A percentile compares a stretch with the other conserved stretches of the same genome.
Evolutionary conservation across 495 filamentous ascomycete species (phyloP).

Genomic region (Podospora didyma): DNA sequence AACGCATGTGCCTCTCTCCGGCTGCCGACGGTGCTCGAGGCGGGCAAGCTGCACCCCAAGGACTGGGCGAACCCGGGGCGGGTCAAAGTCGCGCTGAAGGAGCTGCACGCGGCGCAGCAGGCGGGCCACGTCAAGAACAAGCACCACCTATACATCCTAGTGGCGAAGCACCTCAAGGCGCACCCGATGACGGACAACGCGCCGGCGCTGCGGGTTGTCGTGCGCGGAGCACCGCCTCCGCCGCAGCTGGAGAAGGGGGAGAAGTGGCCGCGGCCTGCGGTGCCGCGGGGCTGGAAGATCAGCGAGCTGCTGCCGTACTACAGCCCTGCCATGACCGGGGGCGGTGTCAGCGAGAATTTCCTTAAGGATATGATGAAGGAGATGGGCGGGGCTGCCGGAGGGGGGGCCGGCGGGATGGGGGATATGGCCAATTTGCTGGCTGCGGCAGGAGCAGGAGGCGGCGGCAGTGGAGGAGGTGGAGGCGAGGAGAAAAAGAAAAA

Average conservation of each 20-base stretch:
- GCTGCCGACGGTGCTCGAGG: slow-evolving; percentile 77
- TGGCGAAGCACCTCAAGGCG: slow-evolving; percentile 66
- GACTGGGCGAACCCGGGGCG: slow-evolving; percentile 97
- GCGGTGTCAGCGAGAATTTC: slow-evolving; percentile 92
- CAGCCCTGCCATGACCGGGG: slow-evolving; percentile 82
- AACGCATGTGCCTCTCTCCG: slow-evolving; percentile 73
- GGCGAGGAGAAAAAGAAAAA: slow-evolving; percentile 39
- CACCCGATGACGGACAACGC: slow-evolving; percentile 71
- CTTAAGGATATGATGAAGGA: slow-evolving; percentile 97
- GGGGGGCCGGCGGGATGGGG: slow-evolving; percentile 32
- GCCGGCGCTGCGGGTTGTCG: slow-evolving; percentile 61
- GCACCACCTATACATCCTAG: slow-evolving; percentile 76
- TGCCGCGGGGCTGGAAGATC: slow-evolving; percentile 92
- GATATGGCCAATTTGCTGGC: slow-evolving; percentile 44
- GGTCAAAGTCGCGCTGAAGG: slow-evolving; percentile 72
- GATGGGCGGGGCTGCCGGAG: slow-evolving; percentile 65
- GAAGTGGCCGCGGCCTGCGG: slow-evolving; percentile 63
- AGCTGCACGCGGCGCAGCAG: slow-evolving; percentile 24
- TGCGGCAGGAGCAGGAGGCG: slow-evolving; percentile 26
- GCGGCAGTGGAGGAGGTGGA: slow-evolving; percentile 17
- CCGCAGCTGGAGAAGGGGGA: slow-evolving; percentile 49
- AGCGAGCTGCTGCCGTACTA: slow-evolving; percentile 78
- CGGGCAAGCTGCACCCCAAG: slow-evolving; percentile 86
- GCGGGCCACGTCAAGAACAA: slow-evolving; percentile 68
- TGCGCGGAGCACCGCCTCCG: slow-evolving; percentile 51